Percentiles rank a stretch among this genome's conserved stretches.
phyloP scores from a whole-genome alignment of 257 asterid species.

The Primulina huaijiensis region DNA sequence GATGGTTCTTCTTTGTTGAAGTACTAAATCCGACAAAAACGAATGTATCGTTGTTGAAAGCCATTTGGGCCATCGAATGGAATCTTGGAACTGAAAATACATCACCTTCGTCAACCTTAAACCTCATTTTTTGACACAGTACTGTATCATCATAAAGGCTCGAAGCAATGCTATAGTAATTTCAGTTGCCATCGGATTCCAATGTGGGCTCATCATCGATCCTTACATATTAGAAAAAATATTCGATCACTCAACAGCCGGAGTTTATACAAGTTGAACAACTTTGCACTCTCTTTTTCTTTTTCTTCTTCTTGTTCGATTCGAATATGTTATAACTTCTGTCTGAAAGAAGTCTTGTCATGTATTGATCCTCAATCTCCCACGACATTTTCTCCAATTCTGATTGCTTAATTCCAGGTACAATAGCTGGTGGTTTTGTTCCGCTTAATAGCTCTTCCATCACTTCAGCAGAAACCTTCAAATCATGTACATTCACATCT shows the following conservation, averaged over 20 bases:
- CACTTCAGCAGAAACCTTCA: constrained; percentile 53
- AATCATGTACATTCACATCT: background rate
- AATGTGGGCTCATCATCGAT: constrained; percentile 95
- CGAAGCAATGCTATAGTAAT: constrained; percentile 47
- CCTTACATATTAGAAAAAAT: constrained; percentile 42
- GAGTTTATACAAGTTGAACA: constrained; percentile 38
- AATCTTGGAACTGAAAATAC: constrained; percentile 64
- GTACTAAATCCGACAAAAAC: constrained; percentile 73
- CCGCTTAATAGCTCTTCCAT: constrained; percentile 53
- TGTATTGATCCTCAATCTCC: constrained; percentile 39
- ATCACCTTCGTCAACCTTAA: constrained; percentile 61
- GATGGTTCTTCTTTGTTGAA: constrained; percentile 47
- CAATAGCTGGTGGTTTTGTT: constrained; percentile 47
- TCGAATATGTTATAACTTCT: constrained; percentile 34
- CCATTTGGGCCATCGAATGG: constrained; percentile 82
- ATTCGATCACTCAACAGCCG: background rate
- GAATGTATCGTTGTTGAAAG: constrained; percentile 62
- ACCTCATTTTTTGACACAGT: constrained; percentile 47
- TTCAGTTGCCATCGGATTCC: constrained; percentile 84
- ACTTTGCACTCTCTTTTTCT: constrained; percentile 14
- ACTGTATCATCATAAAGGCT: constrained; percentile 19
- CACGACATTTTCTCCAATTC: constrained; percentile 19
- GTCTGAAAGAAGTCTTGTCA: constrained; percentile 31
- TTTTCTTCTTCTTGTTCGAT: constrained; percentile 35
- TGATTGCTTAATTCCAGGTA: constrained; percentile 36